A percentile compares a stretch with the other conserved stretches of the same genome.
phyloP scores from a whole-genome alignment of 495 filamentous ascomycete species.

The Neurospora sp. region DNA sequence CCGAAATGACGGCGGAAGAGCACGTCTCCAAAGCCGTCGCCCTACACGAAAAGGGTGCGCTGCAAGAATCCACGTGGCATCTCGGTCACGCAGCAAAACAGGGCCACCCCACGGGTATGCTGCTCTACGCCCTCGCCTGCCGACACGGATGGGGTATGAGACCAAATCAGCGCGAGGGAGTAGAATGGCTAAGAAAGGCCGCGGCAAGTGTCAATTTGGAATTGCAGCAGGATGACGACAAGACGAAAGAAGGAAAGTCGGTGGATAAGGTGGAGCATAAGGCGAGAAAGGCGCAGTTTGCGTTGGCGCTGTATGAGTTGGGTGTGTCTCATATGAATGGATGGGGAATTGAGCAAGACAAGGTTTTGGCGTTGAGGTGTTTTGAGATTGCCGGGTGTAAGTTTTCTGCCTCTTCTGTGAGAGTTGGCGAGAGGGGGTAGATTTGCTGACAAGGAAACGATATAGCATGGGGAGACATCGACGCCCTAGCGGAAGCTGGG shows the following conservation, averaged over 20 bases:
- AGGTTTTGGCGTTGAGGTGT: conserved; percentile 74
- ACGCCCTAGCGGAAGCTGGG: conserved; percentile 79
- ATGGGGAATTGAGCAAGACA: conserved; percentile 93
- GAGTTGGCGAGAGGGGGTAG: not conserved
- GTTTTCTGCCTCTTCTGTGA: conserved; percentile 24
- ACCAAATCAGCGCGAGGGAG: conserved; percentile 76
- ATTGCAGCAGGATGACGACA: conserved; percentile 67
- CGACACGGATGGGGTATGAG: conserved; percentile 99
- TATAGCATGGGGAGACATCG: conserved; percentile 83
- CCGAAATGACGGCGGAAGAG: conserved; percentile 65
- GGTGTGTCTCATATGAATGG: conserved; percentile 97
- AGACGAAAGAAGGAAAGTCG: conserved; percentile 49
- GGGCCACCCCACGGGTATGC: conserved; percentile 83
- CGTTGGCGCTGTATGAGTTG: conserved; percentile 88
- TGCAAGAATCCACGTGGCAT: conserved; percentile 92
- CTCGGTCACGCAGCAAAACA: conserved; percentile 79
- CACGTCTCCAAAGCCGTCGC: conserved; percentile 83
- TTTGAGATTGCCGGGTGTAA: conserved; percentile 89
- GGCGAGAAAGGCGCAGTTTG: conserved; percentile 80
- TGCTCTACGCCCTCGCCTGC: conserved; percentile 89
- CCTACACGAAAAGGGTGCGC: conserved; percentile 71
- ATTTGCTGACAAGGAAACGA: conserved; percentile 5
- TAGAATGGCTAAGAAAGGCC: conserved; percentile 80
- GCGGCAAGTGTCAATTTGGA: conserved; percentile 77
- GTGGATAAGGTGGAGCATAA: conserved; percentile 60